Evolutionary conservation across 306 rosid genomes (phyloP), one percentile per base, ranked within the genome.

Genomic region (Vigna mungo): DNA sequence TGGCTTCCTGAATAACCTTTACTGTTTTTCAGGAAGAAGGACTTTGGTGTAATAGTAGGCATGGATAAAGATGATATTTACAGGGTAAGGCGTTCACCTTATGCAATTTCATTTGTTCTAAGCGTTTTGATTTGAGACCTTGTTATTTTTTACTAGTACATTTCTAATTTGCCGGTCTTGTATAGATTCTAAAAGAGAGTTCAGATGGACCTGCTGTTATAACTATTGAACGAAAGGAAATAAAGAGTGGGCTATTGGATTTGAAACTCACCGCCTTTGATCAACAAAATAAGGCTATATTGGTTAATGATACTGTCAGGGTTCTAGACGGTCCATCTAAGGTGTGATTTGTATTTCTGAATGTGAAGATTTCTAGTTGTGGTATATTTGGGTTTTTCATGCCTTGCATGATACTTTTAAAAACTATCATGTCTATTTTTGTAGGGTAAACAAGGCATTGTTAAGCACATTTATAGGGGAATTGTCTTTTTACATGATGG

Each of bases 371-470:
- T 54, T 48, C 14, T 61, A 9, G 80, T 18, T 54, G 15, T 58
- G 58, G 68, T 39, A 66, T 60, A 55, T 48, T 72, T 37, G 46
- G 20, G 71, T 74, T 58, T 41, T 55, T 27, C 27, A 44, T 70
- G 51, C 53, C 59, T 77, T 43, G 9, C 68, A 64, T 63, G 81
- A 61, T 61, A 41, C 70, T 78, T 48, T 52, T 47, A 75, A 48
- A 25, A 71, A 37, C 56, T 59, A 4, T 76, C 77, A 55, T 84
- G 71, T 81, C 55, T 72, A 74, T 80, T 25, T 41, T 84, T 86
- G 71, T 87, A 96, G 99, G 99, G 77, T 60, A 91, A 82, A 86
- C 97, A 96, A 80, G 99, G 98, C 27, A 84, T 89, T 73, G 94
- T 92, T 68, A 96, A 79, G 85, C 86, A 88, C 71, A 90, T 96